Conservation (phyloP, 2,329 filamentous ascomycete species). For the Phaeomoniella chlamydospora region DNA sequence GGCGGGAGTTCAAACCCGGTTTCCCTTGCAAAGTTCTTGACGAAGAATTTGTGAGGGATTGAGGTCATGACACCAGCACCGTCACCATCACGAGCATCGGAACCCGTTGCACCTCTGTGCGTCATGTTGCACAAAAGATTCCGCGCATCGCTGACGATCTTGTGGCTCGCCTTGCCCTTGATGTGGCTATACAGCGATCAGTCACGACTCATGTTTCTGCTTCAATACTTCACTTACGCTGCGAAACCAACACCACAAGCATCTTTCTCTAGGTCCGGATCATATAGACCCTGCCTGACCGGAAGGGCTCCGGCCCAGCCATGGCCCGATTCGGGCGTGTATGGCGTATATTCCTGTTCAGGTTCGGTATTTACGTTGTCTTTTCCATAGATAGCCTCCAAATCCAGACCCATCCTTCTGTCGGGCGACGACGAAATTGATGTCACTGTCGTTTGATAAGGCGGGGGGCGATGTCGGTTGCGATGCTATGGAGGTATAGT, state of each 20-base stretch:
- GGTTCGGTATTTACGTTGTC: conserved; percentile 27
- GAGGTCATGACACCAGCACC: conserved; percentile 99
- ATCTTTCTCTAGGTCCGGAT: conserved; percentile 94
- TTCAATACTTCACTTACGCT: conserved; percentile 48
- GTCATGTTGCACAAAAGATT: conserved; percentile 99
- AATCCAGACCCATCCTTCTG: conserved; percentile 35
- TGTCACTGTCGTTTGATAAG: neutral
- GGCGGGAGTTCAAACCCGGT: conserved; percentile 76
- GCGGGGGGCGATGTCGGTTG: neutral
- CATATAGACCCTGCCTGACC: conserved; percentile 96
- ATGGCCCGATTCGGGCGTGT: conserved; percentile 50
- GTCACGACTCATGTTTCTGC: neutral
- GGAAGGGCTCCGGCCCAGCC: conserved; percentile 92
- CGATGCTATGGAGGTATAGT: neutral
- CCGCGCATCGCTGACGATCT: conserved; percentile 94
- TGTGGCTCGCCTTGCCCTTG: conserved; percentile 93
- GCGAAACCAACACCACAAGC: conserved; percentile 98
- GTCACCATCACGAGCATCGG: conserved; percentile 93
- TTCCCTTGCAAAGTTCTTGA: conserved; percentile 94
- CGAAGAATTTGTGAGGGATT: conserved; percentile 94
- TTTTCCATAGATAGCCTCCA: conserved; percentile 32
- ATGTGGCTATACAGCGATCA: conserved; percentile 53
- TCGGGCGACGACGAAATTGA: conserved; percentile 22
- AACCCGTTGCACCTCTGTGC: conserved; percentile 94
- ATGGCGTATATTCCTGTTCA: conserved; percentile 34